phyloP scores from a whole-genome alignment of 352 stramenopile genomes.

The Globisporangium echinulatum region DNA sequence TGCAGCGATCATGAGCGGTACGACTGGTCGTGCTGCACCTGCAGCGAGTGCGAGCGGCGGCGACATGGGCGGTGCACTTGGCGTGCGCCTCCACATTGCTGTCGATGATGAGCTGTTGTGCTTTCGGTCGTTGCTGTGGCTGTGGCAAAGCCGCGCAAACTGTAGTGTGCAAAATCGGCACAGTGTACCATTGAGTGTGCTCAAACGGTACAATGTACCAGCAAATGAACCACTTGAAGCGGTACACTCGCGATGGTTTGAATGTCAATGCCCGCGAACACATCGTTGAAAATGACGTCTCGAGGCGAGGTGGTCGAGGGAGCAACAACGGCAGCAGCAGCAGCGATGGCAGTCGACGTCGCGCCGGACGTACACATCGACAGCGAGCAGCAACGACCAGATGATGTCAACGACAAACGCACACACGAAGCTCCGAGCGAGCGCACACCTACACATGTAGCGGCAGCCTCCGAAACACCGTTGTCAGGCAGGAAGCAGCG shows the following conservation, averaged over 20 bases:
- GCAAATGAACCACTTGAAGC: neutral
- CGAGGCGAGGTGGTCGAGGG: no score
- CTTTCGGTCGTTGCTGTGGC: neutral
- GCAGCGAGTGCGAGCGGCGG: neutral
- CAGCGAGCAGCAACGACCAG: constrained; percentile 3
- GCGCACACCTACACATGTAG: no score
- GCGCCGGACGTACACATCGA: neutral
- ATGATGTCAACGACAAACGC: no score
- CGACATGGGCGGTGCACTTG: constrained; percentile 3
- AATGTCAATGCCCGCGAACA: no score
- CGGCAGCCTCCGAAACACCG: no score
- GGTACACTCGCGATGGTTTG: neutral
- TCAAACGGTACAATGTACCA: constrained; percentile 3
- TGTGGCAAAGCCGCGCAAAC: neutral
- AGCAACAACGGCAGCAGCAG: neutral
- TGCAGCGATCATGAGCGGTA: neutral
- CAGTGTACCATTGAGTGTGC: no score
- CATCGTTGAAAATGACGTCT: neutral
- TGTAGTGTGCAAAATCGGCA: neutral
- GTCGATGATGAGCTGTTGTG: neutral
- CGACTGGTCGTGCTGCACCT: neutral
- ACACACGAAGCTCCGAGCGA: no score
- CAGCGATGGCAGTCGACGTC: neutral
- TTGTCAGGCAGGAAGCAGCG: no score
- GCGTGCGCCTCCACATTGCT: neutral